Evolutionary conservation across 148 eudicot genomes (phyloP).

Genomic region (Cornus controversa): DNA sequence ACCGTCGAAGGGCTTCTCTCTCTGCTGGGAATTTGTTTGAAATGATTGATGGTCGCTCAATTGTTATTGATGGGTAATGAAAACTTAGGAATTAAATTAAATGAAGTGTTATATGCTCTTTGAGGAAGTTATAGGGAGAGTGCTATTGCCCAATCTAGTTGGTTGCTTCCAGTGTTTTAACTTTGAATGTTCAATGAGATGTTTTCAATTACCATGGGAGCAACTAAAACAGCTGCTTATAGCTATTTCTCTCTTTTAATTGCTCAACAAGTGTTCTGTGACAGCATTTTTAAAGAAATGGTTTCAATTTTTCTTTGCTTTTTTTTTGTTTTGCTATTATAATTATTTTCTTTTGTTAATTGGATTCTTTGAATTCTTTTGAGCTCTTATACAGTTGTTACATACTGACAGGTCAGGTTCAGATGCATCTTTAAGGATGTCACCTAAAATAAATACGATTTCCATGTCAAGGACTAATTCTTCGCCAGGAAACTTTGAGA

Average conservation of each 20-base stretch:
- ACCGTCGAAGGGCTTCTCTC: constrained; percentile 85
- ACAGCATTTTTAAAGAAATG: neutral
- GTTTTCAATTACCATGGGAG: neutral
- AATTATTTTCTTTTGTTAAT: constrained; percentile 6
- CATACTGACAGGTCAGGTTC: constrained; percentile 53
- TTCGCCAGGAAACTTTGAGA: constrained; percentile 80
- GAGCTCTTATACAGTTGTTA: constrained; percentile 23
- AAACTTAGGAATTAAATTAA: constrained; percentile 12
- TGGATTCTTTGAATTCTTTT: constrained; percentile 6
- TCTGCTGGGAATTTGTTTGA: constrained; percentile 83
- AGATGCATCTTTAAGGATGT: constrained; percentile 34
- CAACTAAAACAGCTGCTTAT: neutral
- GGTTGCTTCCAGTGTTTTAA: neutral
- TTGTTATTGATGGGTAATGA: constrained; percentile 51
- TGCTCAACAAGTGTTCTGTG: neutral
- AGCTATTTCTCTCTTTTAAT: neutral
- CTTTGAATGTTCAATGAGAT: neutral
- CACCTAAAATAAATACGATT: constrained; percentile 40
- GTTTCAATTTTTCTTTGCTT: neutral
- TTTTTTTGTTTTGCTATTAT: neutral
- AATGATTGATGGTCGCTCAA: constrained; percentile 59
- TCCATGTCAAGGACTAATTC: constrained; percentile 78
- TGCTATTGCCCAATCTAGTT: neutral
- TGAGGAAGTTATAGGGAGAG: neutral
- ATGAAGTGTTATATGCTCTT: neutral